Evolutionary conservation across 345 rosid species (phyloP).

Genomic region (Raphanus sativus): DNA sequence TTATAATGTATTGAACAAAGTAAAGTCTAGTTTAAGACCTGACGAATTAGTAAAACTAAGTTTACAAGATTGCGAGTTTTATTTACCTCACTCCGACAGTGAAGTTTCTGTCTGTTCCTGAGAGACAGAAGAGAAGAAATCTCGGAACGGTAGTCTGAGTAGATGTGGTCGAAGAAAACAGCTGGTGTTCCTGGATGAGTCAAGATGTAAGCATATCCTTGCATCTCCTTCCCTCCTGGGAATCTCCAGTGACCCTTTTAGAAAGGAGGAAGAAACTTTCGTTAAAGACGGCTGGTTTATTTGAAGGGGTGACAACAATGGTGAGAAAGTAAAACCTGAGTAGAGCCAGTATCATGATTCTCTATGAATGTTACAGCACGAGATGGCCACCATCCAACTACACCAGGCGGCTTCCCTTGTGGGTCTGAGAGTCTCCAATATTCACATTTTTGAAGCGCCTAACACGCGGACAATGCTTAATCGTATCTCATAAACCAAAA

Average conservation of each 20-base stretch:
- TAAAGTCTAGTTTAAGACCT: background rate
- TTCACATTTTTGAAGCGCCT: slow-evolving; percentile 85
- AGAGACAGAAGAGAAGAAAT: slow-evolving; percentile 69
- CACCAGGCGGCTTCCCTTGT: slow-evolving; percentile 94
- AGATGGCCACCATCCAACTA: slow-evolving; percentile 99
- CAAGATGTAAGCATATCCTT: slow-evolving; percentile 92
- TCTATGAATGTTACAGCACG: slow-evolving; percentile 96
- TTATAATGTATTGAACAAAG: slow-evolving; percentile 13
- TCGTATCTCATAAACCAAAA: background rate
- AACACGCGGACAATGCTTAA: background rate
- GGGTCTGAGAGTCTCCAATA: slow-evolving; percentile 92
- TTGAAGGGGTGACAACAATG: background rate
- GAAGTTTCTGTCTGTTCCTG: slow-evolving; percentile 70
- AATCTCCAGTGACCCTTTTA: slow-evolving; percentile 96
- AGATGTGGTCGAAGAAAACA: slow-evolving; percentile 82
- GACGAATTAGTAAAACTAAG: background rate
- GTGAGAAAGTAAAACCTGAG: slow-evolving; percentile 60
- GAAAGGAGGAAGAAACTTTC: background rate
- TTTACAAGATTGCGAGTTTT: slow-evolving; percentile 19
- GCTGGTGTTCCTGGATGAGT: slow-evolving; percentile 99
- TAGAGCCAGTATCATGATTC: slow-evolving; percentile 99
- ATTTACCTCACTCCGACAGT: slow-evolving; percentile 84
- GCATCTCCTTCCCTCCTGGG: slow-evolving; percentile 94
- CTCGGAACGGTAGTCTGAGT: slow-evolving; percentile 66
- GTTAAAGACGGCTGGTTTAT: background rate